These are phyloP conservation scores for Arabis hirsuta DNA, from an alignment of 345 rosid species.

Conservation along the genomic window DNA sequence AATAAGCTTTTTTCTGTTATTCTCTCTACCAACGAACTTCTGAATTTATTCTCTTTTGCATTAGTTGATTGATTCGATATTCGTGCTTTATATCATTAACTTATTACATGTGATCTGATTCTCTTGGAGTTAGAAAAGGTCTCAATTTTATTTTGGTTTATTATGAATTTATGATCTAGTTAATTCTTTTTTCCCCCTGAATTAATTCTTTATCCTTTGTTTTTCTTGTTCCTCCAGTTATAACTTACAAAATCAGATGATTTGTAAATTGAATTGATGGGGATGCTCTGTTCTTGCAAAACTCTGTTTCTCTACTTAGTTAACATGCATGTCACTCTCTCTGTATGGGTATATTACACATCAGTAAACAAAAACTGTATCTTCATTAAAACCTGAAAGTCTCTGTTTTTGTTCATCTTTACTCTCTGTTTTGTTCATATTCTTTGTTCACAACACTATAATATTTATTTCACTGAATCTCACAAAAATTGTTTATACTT, in stretches of 20 bases:
- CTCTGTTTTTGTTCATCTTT: background rate
- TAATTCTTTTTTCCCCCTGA: background rate
- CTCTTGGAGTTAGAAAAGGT: background rate
- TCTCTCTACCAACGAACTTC: background rate
- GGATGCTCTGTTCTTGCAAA: constrained; percentile 19
- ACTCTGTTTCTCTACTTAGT: background rate
- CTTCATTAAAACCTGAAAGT: background rate
- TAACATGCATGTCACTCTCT: constrained; percentile 29
- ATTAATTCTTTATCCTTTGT: background rate
- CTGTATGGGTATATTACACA: background rate
- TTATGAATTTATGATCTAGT: background rate
- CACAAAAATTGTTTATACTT: background rate
- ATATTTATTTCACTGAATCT: background rate
- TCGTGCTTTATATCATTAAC: too few relatives aligned
- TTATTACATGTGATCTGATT: constrained; percentile 10
- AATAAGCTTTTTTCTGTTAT: background rate
- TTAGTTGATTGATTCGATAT: background rate
- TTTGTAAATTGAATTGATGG: background rate
- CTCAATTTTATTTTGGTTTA: background rate
- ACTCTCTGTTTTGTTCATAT: background rate
- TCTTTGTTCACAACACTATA: background rate
- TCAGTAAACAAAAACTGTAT: background rate
- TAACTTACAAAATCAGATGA: background rate
- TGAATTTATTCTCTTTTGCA: constrained; percentile 16
- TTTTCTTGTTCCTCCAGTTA: too few relatives aligned